A percentile compares a stretch with the other conserved stretches of the same genome.
phyloP scores from a whole-genome alignment of 1,139 yeast genomes.

The Blastobotrys niveus region DNA sequence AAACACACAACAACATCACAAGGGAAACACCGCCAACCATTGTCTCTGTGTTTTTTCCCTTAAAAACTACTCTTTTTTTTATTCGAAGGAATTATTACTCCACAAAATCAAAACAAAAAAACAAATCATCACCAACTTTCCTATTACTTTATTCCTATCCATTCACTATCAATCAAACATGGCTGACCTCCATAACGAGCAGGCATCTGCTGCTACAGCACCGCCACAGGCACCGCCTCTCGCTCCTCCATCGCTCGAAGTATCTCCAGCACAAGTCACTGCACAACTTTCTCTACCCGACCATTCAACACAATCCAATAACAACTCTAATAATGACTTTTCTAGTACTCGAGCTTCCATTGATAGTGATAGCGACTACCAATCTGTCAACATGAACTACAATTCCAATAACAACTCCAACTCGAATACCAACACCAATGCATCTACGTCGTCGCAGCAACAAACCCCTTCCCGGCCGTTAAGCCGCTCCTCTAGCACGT shows the following conservation, averaged over 20 bases:
- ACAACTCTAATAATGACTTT: slow-evolving; percentile 2
- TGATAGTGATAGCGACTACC: slow-evolving; percentile 34
- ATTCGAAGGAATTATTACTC: too few species aligned
- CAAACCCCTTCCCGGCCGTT: slow-evolving; percentile 43
- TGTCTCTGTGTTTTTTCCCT: too few species aligned
- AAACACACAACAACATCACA: too few species aligned
- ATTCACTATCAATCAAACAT: too few species aligned
- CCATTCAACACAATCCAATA: not conserved
- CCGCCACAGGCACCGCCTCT: not conserved
- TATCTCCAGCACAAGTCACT: not conserved
- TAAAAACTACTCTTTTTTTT: too few species aligned
- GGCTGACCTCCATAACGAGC: too few species aligned
- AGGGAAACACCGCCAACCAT: too few species aligned
- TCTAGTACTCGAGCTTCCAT: slow-evolving; percentile 31
- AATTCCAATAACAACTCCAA: not conserved
- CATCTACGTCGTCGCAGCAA: not conserved
- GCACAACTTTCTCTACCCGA: not conserved
- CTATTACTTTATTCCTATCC: too few species aligned
- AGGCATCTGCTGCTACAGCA: too few species aligned
- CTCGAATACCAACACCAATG: not conserved
- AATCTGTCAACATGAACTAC: slow-evolving; percentile 14
- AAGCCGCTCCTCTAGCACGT: slow-evolving; percentile 54
- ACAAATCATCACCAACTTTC: too few species aligned
- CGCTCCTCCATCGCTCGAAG: slow-evolving; percentile 1
- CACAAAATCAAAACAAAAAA: too few species aligned